phyloP scores from a whole-genome alignment of 2,329 filamentous ascomycete species.

The Penicillium glabrum region DNA sequence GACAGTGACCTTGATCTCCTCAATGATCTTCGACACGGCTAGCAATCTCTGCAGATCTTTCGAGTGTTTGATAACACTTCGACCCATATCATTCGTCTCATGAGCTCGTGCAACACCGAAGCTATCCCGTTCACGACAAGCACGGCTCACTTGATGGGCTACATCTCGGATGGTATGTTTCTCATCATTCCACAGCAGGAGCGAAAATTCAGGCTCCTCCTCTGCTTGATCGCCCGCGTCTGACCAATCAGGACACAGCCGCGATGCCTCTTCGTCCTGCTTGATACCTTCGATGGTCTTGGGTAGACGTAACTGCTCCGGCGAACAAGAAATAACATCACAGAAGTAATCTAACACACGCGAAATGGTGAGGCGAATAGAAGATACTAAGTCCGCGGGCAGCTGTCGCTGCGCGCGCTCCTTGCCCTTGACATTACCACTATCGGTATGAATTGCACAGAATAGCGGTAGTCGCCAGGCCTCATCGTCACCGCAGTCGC shows the following conservation, averaged over 20 bases:
- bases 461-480: constrained; percentile 82
- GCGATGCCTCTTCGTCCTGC: constrained; percentile 76
- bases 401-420: constrained; percentile 64
- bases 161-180: constrained; percentile 96
- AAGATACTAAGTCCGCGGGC: constrained; percentile 72
- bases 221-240: constrained; percentile 60
- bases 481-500: constrained; percentile 94
- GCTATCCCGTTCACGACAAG: constrained; percentile 70
- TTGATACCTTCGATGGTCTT: constrained; percentile 81
- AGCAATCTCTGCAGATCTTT: constrained; percentile 72
- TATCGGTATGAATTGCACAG: constrained; percentile 88
- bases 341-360: constrained; percentile 90
- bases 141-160: constrained; percentile 81
- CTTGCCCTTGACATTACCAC: constrained; percentile 47
- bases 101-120: constrained; percentile 75
- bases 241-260: constrained; percentile 75
- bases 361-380: constrained; percentile 81
- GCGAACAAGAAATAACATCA: constrained; percentile 96
- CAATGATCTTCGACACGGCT: constrained; percentile 77
- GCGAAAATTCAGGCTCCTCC: constrained; percentile 71
- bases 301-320: constrained; percentile 83
- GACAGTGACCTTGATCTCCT: constrained; percentile 93
- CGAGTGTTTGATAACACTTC: constrained; percentile 78
- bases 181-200: constrained; percentile 96
- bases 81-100: constrained; percentile 84